Evolutionary conservation across 164 flowering plant species (phyloP).

Genomic region (Vitis rotundifolia): DNA sequence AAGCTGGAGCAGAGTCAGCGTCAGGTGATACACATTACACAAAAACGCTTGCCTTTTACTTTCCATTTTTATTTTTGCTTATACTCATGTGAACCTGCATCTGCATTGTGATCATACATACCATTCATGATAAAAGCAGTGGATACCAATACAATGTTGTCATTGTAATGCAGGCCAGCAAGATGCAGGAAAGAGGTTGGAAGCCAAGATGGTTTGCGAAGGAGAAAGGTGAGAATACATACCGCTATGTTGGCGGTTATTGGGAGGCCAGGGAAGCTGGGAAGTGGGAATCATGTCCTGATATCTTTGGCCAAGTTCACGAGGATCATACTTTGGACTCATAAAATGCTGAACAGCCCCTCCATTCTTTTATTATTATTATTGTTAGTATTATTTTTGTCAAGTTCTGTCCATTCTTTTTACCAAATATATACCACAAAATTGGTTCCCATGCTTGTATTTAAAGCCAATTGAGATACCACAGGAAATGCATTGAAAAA

Average conservation of each 20-base stretch:
- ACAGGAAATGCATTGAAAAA: too few species aligned
- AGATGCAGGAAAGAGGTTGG: slow-evolving; percentile 83
- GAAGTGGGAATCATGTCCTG: slow-evolving; percentile 60
- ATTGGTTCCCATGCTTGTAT: too few species aligned
- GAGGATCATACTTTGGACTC: slow-evolving; percentile 28
- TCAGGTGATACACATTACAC: slow-evolving; percentile 19
- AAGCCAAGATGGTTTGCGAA: slow-evolving; percentile 69
- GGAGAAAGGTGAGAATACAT: slow-evolving; percentile 48
- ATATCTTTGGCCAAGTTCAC: slow-evolving; percentile 61
- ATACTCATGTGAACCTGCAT: too few species aligned
- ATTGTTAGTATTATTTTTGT: not conserved
- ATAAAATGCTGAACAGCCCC: not conserved
- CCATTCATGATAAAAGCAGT: too few species aligned
- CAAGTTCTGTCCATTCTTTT: too few species aligned
- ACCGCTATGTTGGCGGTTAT: slow-evolving; percentile 62
- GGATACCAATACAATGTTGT: not conserved
- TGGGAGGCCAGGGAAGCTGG: slow-evolving; percentile 71
- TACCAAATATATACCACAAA: too few species aligned
- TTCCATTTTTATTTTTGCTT: too few species aligned
- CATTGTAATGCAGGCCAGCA: slow-evolving; percentile 47
- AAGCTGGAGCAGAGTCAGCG: slow-evolving; percentile 56
- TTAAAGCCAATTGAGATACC: too few species aligned
- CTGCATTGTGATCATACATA: too few species aligned
- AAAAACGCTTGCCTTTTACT: too few species aligned
- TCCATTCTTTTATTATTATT: not conserved